phyloP scores from a whole-genome alignment of 306 rosid species.

The Fagus crenata region DNA sequence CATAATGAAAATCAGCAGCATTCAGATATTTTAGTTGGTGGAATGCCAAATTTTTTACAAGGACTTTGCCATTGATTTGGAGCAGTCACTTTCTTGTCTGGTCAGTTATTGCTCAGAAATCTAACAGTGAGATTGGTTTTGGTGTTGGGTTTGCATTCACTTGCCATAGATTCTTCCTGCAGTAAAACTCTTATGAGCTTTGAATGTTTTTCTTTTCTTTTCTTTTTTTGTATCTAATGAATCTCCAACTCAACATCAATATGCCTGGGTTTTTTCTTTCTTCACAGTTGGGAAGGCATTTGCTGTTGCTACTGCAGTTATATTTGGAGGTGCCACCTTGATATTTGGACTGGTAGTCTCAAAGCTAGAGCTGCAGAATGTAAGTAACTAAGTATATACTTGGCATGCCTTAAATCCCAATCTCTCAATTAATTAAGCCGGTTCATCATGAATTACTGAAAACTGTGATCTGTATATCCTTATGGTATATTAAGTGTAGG shows the following conservation, averaged over 20 bases:
- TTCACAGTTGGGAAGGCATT: constrained; percentile 81
- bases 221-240: neutral
- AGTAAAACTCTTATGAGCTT: neutral
- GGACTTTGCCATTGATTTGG: neutral
- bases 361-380: constrained; percentile 62
- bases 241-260: neutral
- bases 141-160: neutral
- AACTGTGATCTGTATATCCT: neutral
- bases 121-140: neutral
- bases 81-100: neutral
- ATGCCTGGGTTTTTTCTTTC: constrained; percentile 19
- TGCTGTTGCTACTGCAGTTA: constrained; percentile 66
- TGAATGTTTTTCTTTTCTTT: neutral
- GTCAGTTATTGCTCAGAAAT: constrained; percentile 1
- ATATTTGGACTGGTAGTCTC: constrained; percentile 62
- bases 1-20: constrained; percentile 13
- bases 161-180: neutral
- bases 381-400: constrained; percentile 35
- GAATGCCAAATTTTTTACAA: neutral
- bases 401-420: constrained; percentile 16
- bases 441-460: neutral
- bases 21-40: neutral
- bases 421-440: constrained; percentile 5
- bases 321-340: constrained; percentile 75
- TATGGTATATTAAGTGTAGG: neutral